phyloP scores from a whole-genome alignment of 2,329 filamentous ascomycete genomes.

The Penicillium sp. region DNA sequence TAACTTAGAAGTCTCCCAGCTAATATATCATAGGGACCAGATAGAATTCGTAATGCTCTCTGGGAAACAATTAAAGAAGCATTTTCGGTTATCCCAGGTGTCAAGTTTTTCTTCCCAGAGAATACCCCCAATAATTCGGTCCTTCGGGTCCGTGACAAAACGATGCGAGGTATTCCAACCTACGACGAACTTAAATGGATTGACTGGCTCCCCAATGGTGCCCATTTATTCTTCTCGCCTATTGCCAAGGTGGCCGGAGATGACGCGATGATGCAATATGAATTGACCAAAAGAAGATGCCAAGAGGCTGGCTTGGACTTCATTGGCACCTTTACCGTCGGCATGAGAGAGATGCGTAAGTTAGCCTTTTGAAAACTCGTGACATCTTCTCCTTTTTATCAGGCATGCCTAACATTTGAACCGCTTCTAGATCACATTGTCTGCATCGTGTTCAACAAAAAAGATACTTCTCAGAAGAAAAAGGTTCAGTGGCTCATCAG shows the following conservation, averaged over 20 bases:
- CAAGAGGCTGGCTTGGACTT: conserved; percentile 54
- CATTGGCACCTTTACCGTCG: conserved; percentile 54
- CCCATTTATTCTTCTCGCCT: conserved; percentile 56
- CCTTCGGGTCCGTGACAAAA: conserved; percentile 32
- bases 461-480: conserved; percentile 42
- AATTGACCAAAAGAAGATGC: conserved; percentile 42
- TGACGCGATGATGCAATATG: conserved; percentile 51
- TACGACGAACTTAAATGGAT: conserved; percentile 46
- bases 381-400: background rate
- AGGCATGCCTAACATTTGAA: background rate
- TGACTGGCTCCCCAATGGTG: conserved; percentile 57
- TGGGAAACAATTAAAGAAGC: conserved; percentile 46
- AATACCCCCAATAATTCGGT: conserved; percentile 38
- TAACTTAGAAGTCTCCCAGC: background rate
- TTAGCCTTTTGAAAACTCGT: background rate
- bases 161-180: conserved; percentile 25
- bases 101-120: conserved; percentile 41
- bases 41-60: conserved; percentile 33
- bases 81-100: conserved; percentile 33
- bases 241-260: conserved; percentile 53
- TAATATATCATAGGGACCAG: conserved; percentile 23
- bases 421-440: conserved; percentile 50
- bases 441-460: conserved; percentile 55
- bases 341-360: conserved; percentile 54
- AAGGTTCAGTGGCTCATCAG: conserved; percentile 42